phyloP scores from a whole-genome alignment of 768 basidiomycete species.

The Boletus vinaceobasis region DNA sequence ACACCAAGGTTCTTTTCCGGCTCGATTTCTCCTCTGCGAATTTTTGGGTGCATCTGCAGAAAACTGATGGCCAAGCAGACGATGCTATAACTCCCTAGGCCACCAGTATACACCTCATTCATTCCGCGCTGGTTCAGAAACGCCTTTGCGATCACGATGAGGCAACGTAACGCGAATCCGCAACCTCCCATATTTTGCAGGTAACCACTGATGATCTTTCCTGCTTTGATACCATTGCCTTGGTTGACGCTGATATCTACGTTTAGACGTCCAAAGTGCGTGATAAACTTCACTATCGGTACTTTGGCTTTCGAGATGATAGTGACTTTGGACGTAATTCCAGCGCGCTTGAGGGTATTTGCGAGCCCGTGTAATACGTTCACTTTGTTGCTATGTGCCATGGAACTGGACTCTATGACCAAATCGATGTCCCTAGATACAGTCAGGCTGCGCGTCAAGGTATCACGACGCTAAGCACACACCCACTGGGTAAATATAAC shows the following conservation, averaged over 20 bases:
- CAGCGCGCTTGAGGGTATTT: conserved; percentile 65
- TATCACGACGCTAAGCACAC: conserved; percentile 27
- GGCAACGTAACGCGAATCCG: conserved; percentile 69
- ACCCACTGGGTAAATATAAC: conserved; percentile 92
- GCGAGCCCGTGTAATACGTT: conserved; percentile 75
- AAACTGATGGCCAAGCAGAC: conserved; percentile 93
- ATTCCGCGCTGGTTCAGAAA: conserved; percentile 86
- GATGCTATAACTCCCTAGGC: conserved; percentile 90
- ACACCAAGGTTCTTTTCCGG: conserved; percentile 87
- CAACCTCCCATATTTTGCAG: conserved; percentile 55
- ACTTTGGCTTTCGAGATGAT: conserved; percentile 93
- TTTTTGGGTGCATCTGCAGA: conserved; percentile 96
- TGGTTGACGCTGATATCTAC: conserved; percentile 97
- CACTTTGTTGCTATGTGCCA: conserved; percentile 68
- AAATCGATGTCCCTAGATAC: conserved; percentile 85
- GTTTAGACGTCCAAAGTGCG: conserved; percentile 73
- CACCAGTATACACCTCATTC: conserved; percentile 99
- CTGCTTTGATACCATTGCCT: conserved; percentile 75
- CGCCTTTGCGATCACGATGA: conserved; percentile 86
- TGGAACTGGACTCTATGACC: conserved; percentile 75
- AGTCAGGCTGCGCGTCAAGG: conserved; percentile 10
- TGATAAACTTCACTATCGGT: conserved; percentile 94
- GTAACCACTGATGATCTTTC: conserved; percentile 77
- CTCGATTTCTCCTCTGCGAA: conserved; percentile 84
- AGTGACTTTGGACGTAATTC: conserved; percentile 76